Evolutionary conservation across 192 early-diverging fungal species (phyloP).

Genomic region (Linnemannia schmuckeri): DNA sequence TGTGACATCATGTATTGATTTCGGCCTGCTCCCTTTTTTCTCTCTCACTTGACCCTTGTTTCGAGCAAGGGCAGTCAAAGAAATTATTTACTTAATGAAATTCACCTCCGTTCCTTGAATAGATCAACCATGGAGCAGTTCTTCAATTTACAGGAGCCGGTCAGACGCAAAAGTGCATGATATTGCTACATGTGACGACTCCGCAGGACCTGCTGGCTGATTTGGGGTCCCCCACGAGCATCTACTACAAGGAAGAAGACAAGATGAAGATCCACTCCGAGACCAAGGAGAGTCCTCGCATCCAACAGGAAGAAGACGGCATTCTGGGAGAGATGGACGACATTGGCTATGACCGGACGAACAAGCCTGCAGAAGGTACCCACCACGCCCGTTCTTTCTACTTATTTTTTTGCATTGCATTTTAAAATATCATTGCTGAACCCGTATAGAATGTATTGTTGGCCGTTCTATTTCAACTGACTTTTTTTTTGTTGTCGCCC

Average conservation of each 20-base stretch:
- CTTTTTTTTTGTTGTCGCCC: background rate
- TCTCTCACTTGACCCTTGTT: background rate
- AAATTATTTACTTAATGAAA: background rate
- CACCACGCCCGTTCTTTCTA: background rate
- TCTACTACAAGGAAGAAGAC: slow-evolving; percentile 78
- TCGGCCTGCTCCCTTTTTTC: background rate
- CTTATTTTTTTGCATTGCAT: background rate
- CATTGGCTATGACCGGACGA: slow-evolving; percentile 36
- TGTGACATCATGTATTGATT: background rate
- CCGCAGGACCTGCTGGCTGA: slow-evolving; percentile 80
- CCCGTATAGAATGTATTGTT: background rate
- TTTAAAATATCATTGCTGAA: background rate
- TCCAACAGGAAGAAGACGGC: slow-evolving; percentile 38
- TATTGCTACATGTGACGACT: slow-evolving; percentile 66
- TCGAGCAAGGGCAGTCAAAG: too few relatives aligned
- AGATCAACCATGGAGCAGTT: slow-evolving; percentile 59
- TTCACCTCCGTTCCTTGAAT: background rate
- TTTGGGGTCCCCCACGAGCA: slow-evolving; percentile 72
- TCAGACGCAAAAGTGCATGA: slow-evolving; percentile 39
- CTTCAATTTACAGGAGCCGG: slow-evolving; percentile 54
- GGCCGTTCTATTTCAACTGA: background rate
- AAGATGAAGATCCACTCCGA: slow-evolving; percentile 79
- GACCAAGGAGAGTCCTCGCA: slow-evolving; percentile 29
- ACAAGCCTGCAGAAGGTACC: slow-evolving; percentile 28
- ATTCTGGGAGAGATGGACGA: slow-evolving; percentile 54